Evolutionary conservation across 495 filamentous ascomycete genomes (phyloP).

Genomic region (Aspergillus cristatus): DNA sequence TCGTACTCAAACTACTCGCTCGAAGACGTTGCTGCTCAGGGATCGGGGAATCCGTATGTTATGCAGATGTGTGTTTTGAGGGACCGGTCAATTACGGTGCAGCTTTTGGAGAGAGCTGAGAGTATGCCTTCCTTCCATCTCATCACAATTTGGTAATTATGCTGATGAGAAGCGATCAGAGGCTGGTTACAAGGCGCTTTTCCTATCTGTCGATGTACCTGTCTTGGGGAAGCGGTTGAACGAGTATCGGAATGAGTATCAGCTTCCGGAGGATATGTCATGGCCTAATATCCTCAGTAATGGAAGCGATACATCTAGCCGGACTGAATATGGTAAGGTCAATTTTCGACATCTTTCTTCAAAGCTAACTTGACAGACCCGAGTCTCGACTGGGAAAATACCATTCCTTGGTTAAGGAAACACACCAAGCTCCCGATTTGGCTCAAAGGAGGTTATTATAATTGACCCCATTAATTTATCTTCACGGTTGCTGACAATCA

Average conservation of each 20-base stretch:
- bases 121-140: constrained; percentile 21
- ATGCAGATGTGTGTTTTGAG: constrained; percentile 92
- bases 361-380: constrained; percentile 58
- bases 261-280: constrained; percentile 25
- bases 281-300: constrained; percentile 26
- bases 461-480: neutral
- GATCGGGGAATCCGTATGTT: constrained; percentile 33
- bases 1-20: constrained; percentile 42
- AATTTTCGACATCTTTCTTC: neutral
- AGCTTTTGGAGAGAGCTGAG: constrained; percentile 81
- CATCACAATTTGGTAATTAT: constrained; percentile 7
- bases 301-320: constrained; percentile 18
- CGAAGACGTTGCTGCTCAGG: constrained; percentile 40
- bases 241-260: constrained; percentile 38
- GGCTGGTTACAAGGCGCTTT: constrained; percentile 82
- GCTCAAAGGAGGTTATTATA: constrained; percentile 61
- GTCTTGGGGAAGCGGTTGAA: constrained; percentile 56
- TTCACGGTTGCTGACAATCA: constrained; percentile 1
- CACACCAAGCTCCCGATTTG: constrained; percentile 89
- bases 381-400: constrained; percentile 63
- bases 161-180: constrained; percentile 15
- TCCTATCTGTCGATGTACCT: constrained; percentile 91
- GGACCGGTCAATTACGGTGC: constrained; percentile 75
- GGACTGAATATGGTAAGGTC: constrained; percentile 23
- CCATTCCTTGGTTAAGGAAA: constrained; percentile 77